phyloP scores from a whole-genome alignment of 192 early-diverging fungal genomes.

The Coemansia sp. region DNA sequence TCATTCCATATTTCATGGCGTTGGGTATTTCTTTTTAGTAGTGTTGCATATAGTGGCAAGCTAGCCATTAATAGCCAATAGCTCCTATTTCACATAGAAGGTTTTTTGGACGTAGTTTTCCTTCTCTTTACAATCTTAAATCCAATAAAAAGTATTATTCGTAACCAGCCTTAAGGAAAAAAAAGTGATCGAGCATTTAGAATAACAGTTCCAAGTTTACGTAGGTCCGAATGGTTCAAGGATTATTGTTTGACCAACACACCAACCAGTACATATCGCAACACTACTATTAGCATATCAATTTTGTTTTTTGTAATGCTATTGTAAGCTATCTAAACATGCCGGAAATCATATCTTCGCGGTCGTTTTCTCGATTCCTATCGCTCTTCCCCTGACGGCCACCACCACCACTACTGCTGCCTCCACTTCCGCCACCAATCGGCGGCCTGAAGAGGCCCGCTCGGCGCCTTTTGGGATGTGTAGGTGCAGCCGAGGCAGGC shows the following conservation, averaged over 20 bases:
- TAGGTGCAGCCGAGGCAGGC: background rate
- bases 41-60: too few species aligned
- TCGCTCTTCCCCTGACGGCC: background rate
- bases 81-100: background rate
- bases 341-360: slow-evolving; percentile 28
- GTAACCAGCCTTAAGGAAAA: too few species aligned
- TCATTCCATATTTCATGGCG: too few species aligned
- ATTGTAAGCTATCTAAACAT: slow-evolving; percentile 7
- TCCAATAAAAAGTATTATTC: too few species aligned
- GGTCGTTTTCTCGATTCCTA: background rate
- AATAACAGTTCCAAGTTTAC: too few species aligned
- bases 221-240: too few species aligned
- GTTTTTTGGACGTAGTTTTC: background rate
- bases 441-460: slow-evolving; percentile 21
- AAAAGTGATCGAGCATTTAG: too few species aligned
- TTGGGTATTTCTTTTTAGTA: too few species aligned
- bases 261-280: too few species aligned
- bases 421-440: background rate
- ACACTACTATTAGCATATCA: background rate
- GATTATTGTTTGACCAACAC: too few species aligned
- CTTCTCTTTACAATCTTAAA: background rate
- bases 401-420: background rate
- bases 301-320: too few species aligned
- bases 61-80: too few species aligned
- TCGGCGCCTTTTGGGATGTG: slow-evolving; percentile 9